These are phyloP conservation scores for Termitomyces sp. DNA, from an alignment of 768 basidiomycete species.

Conservation along the genomic window DNA sequence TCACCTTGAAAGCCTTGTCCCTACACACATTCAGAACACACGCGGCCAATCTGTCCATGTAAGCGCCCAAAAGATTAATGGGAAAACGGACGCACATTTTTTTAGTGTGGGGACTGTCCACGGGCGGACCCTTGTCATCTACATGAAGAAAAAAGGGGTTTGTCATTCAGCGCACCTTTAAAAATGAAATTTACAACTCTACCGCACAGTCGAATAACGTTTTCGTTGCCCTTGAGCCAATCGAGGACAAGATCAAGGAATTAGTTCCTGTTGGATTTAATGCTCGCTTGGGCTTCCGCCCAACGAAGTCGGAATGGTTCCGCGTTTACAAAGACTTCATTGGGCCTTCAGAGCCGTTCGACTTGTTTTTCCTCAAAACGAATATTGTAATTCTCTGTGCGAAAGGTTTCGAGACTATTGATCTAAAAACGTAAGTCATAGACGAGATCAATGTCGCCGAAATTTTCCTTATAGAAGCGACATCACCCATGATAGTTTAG, in stretches of 20 bases:
- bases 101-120: conserved; percentile 88
- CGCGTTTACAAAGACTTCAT: conserved; percentile 89
- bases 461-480: neutral
- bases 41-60: conserved; percentile 54
- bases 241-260: conserved; percentile 80
- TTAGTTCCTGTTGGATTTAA: conserved; percentile 60
- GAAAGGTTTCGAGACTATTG: conserved; percentile 96
- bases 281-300: conserved; percentile 69
- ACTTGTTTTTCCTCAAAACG: conserved; percentile 86
- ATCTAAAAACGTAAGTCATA: conserved; percentile 71
- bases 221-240: conserved; percentile 92
- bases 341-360: conserved; percentile 83
- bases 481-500: conserved; percentile 44
- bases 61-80: conserved; percentile 81
- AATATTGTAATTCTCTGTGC: conserved; percentile 88
- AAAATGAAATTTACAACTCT: neutral
- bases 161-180: conserved; percentile 1
- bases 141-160: conserved; percentile 91
- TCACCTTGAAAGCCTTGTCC: conserved; percentile 83
- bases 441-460: neutral
- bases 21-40: conserved; percentile 45
- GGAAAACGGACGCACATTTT: conserved; percentile 88
- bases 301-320: conserved; percentile 92
- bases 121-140: conserved; percentile 84
- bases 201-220: conserved; percentile 65